Base-by-base conservation (phyloP, 2,329 filamentous ascomycete species). In the Epichloe amarillans region DNA sequence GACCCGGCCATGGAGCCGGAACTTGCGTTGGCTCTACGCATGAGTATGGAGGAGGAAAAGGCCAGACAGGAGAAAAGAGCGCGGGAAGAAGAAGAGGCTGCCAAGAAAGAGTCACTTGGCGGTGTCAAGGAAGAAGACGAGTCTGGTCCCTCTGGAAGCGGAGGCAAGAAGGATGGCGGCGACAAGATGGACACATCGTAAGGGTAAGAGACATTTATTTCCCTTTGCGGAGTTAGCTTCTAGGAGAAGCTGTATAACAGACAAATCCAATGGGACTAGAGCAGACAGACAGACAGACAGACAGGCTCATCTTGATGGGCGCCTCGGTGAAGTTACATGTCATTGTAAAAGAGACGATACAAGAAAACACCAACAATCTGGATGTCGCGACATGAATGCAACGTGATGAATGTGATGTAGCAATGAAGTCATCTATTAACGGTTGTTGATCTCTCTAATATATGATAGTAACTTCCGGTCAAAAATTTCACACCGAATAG, bases 11-110 rank as follows among this genome's bases (percentile, higher is more conserved):
- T 90, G 62, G 93, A 98, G 64, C 93, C 93, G 3, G 93, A 98
- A 68, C 73, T 98, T 62, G 93, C 93, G 21, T 80, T 98, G 59
- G 93, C 93, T 49, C 74, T 98, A 65, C 83, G 93, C 56, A 95
- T 98, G 88, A 95, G 88, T 69, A 88, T 95, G 79, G 93, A 98
- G 67, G 93, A 98, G 66, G 93, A 98, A 70, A 94, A 94, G 73
- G 90, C 90, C 54, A 77, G 93, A 61, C 84, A 94, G 69, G 90
- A 95, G 67, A 88, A 88, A 70, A 82, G 85, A 62, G 87, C 84
- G 60, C 82, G 83, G 60, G 81, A 88, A 56, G 84, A 87, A 59
- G 84, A 87, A 58, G 78, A 82, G 58, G 77, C 80, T 42, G 78
- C 86, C 50, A 80, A 81, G 58, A 91, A 90, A 72, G 80, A 80